Evolutionary conservation across 768 basidiomycete genomes (phyloP), one percentile per base, ranked within the genome.

Genomic region (Nevesoporus exiguus): DNA sequence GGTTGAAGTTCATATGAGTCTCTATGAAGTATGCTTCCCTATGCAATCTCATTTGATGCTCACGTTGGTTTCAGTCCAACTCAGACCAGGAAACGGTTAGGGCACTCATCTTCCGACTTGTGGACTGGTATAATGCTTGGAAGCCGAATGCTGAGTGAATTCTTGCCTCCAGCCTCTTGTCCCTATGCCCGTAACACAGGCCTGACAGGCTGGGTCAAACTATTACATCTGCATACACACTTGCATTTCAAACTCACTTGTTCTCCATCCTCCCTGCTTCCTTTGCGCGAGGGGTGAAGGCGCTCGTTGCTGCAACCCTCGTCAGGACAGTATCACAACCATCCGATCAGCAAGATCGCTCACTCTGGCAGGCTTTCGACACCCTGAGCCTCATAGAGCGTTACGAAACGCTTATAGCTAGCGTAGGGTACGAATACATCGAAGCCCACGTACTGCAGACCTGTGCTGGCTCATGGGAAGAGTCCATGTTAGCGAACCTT

Each of bases 351-450:
- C 70, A 62, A 25, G 71, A 76, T 34, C 51, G 61, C 11, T 25
- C 63, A 15, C 65, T 86, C 31, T 85, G 87, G 85, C 70, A 73
- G 19, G 72, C 82, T 2, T 84, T 90, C 55, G 87, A 87, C 51
- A 72, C 73, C 1, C 79, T 96, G 0, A 90, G 89, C 5, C 74
- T 96, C 9, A 76, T 90, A 25, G 88, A 91, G 56, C 84, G 91
- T 27, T 93, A 88, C 64, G 93, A 95, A 63, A 81, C 83, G 7
- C 80, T 93, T 53, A 82, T 98, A 27, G 84, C 89, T 19, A 84
- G 83, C 47, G 86, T 94, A 4, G 90, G 91, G 27, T 93, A 93
- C 59, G 88, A 90, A 63, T 82, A 85, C 60, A 94, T 99, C 57
- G 91, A 94, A 64, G 67, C 74, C 5, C 79, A 90, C 54, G 86